Conservation (phyloP, 2,329 filamentous ascomycete genomes). For the Colletotrichum orbiculare region DNA sequence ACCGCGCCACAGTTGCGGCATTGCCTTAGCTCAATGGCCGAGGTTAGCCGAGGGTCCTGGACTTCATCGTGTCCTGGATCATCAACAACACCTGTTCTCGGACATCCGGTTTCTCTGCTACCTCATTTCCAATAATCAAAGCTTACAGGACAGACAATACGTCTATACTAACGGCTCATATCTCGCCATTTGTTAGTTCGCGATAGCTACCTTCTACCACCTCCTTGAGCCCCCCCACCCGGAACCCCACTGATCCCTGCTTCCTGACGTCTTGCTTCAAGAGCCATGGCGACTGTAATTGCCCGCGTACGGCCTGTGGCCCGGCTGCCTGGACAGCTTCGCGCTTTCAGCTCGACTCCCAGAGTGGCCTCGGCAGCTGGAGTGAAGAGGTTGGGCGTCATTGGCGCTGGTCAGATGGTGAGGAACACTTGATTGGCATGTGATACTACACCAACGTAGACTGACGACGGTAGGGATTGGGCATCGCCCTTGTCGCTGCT, state of each 20-base stretch:
- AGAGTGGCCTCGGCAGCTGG: constrained; percentile 68
- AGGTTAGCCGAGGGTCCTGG: constrained; percentile 53
- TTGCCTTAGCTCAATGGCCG: constrained; percentile 44
- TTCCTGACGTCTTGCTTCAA: constrained; percentile 24
- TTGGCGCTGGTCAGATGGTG: constrained; percentile 98
- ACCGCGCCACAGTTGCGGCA: neutral
- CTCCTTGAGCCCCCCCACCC: neutral
- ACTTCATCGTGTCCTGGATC: constrained; percentile 19
- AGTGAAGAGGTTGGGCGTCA: constrained; percentile 88
- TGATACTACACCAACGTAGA: constrained; percentile 43
- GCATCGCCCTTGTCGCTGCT: constrained; percentile 94
- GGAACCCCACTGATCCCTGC: constrained; percentile 23
- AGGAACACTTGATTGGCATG: constrained; percentile 50
- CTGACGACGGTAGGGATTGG: constrained; percentile 75
- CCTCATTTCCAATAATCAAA: neutral
- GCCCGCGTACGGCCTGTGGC: constrained; percentile 23
- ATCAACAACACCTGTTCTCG: constrained; percentile 26
- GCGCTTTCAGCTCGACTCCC: constrained; percentile 77
- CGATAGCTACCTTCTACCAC: no score
- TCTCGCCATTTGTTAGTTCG: no score
- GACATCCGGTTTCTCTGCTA: constrained; percentile 18
- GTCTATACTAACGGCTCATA: no score
- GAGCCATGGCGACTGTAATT: constrained; percentile 35
- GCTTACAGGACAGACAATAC: no score
- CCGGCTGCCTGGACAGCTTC: constrained; percentile 50